These are phyloP conservation scores for Nicotiana attenuata DNA, from an alignment of 257 asterid species.

Conservation along the genomic window DNA sequence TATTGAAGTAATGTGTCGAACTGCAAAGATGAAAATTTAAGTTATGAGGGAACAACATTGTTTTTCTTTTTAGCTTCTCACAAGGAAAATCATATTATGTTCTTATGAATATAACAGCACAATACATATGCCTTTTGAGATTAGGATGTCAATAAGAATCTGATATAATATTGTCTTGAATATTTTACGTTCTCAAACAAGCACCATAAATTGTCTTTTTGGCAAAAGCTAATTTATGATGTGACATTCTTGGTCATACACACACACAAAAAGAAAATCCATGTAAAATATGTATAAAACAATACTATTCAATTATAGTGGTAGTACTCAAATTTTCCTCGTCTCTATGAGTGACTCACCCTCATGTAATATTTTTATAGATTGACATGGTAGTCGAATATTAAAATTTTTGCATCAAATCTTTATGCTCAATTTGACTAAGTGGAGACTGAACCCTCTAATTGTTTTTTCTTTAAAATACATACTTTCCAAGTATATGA, in stretches of 20 bases:
- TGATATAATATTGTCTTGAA: too few species aligned
- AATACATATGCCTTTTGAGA: too few species aligned
- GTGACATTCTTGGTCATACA: too few species aligned
- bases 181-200: too few species aligned
- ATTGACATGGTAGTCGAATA: neutral
- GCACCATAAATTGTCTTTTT: neutral
- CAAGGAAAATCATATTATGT: too few species aligned
- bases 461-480: neutral
- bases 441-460: neutral
- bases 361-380: neutral
- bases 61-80: too few species aligned
- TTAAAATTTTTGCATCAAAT: neutral
- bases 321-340: neutral
- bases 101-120: too few species aligned
- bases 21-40: too few species aligned
- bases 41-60: too few species aligned
- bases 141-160: too few species aligned
- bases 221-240: neutral
- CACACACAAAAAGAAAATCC: neutral
- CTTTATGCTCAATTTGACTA: neutral
- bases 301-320: neutral
- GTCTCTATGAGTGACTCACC: neutral
- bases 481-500: neutral
- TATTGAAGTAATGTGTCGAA: too few species aligned
- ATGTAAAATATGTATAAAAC: neutral